Conservation (phyloP, 441 rosid species). For the Lepidium campestre region DNA sequence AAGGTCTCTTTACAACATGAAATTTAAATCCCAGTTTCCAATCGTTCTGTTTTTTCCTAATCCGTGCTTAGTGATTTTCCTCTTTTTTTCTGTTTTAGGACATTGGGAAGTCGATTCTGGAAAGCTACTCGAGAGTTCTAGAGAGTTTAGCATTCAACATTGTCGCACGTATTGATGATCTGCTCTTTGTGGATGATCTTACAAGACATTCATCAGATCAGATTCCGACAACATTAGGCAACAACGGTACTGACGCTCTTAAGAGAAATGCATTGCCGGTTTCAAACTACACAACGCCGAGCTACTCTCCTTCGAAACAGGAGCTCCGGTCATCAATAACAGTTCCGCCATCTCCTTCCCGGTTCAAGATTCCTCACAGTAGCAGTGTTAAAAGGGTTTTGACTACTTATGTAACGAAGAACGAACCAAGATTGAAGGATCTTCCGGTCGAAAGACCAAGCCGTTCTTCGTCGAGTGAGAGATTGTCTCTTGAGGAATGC, state of each 20-base stretch:
- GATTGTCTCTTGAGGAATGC: slow-evolving; percentile 25
- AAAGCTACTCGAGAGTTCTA: slow-evolving; percentile 91
- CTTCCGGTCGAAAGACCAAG: slow-evolving; percentile 22
- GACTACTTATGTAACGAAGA: slow-evolving; percentile 65
- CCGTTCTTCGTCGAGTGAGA: slow-evolving; percentile 33
- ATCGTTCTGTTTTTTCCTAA: not conserved
- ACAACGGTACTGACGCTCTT: slow-evolving; percentile 43
- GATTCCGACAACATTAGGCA: slow-evolving; percentile 35
- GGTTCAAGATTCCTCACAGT: slow-evolving; percentile 47
- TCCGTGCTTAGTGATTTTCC: not conserved
- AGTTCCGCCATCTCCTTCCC: slow-evolving; percentile 25
- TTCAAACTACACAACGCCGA: slow-evolving; percentile 62
- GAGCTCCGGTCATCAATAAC: slow-evolving; percentile 42
- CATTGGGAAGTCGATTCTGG: slow-evolving; percentile 94
- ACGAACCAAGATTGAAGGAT: slow-evolving; percentile 23
- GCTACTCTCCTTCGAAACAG: slow-evolving; percentile 63
- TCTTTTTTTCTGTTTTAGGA: slow-evolving; percentile 41
- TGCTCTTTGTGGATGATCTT: slow-evolving; percentile 82
- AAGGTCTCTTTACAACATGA: slow-evolving; percentile 30
- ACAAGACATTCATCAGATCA: slow-evolving; percentile 71
- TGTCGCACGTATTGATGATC: slow-evolving; percentile 84
- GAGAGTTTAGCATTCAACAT: slow-evolving; percentile 95
- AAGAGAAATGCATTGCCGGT: slow-evolving; percentile 48
- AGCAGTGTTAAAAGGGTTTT: slow-evolving; percentile 66
- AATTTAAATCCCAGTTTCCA: not conserved